These are phyloP conservation scores for Citrus reticulata DNA, from an alignment of 345 rosid genomes.

Conservation along the genomic window DNA sequence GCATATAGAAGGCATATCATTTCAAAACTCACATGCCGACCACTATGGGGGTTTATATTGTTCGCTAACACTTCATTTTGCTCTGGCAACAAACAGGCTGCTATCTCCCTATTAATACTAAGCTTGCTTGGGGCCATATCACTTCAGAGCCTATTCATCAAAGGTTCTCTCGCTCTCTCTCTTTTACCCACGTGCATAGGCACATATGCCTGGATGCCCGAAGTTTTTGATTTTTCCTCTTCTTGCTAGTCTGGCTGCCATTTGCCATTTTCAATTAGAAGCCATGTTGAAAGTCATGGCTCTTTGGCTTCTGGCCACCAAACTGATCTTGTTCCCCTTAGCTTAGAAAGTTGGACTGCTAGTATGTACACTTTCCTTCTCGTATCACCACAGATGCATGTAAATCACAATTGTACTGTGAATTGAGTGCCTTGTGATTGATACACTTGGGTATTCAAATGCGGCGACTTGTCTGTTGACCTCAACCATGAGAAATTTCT, in stretches of 20 bases:
- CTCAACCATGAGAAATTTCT: not conserved
- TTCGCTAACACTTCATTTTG: not conserved
- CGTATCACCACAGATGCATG: not conserved
- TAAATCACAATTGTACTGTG: not conserved
- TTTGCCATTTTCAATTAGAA: not conserved
- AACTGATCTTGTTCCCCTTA: not conserved
- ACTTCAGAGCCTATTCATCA: conserved; percentile 49
- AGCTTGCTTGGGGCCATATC: conserved; percentile 65
- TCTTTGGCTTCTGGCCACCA: not conserved
- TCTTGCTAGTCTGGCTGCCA: not conserved
- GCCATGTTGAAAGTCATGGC: not conserved
- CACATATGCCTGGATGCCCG: not conserved
- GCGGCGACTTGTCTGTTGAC: not conserved
- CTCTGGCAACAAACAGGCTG: conserved; percentile 51
- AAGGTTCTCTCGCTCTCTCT: conserved; percentile 36
- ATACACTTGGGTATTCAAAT: not conserved
- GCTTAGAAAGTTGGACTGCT: not conserved
- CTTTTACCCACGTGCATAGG: not conserved
- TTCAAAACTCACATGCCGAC: not conserved
- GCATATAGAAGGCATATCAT: not conserved
- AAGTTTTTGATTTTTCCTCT: not conserved
- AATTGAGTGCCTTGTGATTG: not conserved
- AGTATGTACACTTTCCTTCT: not conserved
- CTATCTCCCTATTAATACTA: conserved; percentile 40
- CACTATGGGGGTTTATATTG: not conserved